Evolutionary conservation across 2,329 filamentous ascomycete genomes (phyloP).

Genomic region (Alternaria panax): DNA sequence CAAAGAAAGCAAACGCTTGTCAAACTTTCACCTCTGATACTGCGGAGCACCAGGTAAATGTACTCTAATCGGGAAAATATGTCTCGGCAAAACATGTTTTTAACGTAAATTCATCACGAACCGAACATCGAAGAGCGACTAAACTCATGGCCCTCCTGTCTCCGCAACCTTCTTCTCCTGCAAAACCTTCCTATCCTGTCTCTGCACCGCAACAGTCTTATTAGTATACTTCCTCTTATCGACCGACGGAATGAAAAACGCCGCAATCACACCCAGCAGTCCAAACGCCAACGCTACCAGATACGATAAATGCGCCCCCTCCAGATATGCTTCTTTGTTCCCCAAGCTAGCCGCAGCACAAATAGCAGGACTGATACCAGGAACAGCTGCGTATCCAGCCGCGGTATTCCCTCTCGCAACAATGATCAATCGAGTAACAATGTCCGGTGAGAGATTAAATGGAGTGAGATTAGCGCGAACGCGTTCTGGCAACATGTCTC

Average conservation of each 20-base stretch:
- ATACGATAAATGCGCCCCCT: slow-evolving; percentile 37
- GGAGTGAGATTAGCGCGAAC: slow-evolving; percentile 27
- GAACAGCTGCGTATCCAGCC: slow-evolving; percentile 36
- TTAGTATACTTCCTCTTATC: slow-evolving; percentile 39
- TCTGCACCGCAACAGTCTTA: slow-evolving; percentile 39
- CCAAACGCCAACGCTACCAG: slow-evolving; percentile 45
- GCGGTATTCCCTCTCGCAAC: slow-evolving; percentile 36
- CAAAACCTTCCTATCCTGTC: slow-evolving; percentile 31
- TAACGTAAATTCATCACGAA: neutral
- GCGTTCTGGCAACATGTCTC: slow-evolving; percentile 15
- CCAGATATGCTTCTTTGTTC: slow-evolving; percentile 40
- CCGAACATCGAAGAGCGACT: neutral
- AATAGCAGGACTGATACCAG: slow-evolving; percentile 38
- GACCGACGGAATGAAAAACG: slow-evolving; percentile 37
- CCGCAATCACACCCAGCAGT: slow-evolving; percentile 33
- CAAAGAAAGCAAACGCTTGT: too few relatives aligned
- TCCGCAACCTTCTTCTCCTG: slow-evolving; percentile 28
- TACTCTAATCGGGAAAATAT: neutral
- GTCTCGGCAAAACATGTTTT: neutral
- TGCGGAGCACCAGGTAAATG: neutral
- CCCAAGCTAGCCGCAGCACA: slow-evolving; percentile 33
- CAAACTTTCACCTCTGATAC: neutral
- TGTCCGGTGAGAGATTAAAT: slow-evolving; percentile 25
- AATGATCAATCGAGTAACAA: slow-evolving; percentile 25
- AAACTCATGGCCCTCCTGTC: neutral